These are phyloP conservation scores for Pestalotiopsis fici DNA, from an alignment of 2,329 filamentous ascomycete genomes.

Conservation along the genomic window DNA sequence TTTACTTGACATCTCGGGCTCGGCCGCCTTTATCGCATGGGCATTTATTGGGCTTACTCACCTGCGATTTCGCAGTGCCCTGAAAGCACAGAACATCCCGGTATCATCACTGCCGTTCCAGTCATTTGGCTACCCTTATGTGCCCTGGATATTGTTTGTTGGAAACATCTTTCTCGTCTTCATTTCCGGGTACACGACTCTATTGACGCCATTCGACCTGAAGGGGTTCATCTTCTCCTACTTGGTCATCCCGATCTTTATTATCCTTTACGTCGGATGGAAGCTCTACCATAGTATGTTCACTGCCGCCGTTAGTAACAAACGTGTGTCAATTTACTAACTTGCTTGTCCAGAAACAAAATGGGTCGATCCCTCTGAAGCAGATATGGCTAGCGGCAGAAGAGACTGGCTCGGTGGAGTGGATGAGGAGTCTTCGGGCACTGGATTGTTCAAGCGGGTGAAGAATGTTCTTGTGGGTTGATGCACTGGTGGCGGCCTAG, in stretches of 20 bases:
- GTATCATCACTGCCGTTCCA: constrained; percentile 21
- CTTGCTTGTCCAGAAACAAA: background rate
- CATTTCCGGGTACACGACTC: constrained; percentile 27
- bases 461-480: background rate
- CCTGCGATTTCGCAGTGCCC: constrained; percentile 24
- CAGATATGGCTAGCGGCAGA: background rate
- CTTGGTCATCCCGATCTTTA: constrained; percentile 26
- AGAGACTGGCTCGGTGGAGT: background rate
- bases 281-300: constrained; percentile 12
- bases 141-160: constrained; percentile 24
- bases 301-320: background rate
- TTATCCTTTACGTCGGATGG: constrained; percentile 24
- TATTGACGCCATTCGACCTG: constrained; percentile 22
- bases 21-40: constrained; percentile 29
- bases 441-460: background rate
- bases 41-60: constrained; percentile 30
- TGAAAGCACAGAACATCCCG: constrained; percentile 22
- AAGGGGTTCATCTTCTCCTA: constrained; percentile 28
- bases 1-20: constrained; percentile 26
- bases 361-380: background rate
- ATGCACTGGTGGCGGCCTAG: background rate
- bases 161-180: constrained; percentile 27
- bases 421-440: background rate
- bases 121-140: constrained; percentile 23
- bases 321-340: background rate